Percentiles rank a stretch among this genome's conserved stretches.
Conservation (phyloP, 106 monocot genomes). For the Allium sativum region DNA sequence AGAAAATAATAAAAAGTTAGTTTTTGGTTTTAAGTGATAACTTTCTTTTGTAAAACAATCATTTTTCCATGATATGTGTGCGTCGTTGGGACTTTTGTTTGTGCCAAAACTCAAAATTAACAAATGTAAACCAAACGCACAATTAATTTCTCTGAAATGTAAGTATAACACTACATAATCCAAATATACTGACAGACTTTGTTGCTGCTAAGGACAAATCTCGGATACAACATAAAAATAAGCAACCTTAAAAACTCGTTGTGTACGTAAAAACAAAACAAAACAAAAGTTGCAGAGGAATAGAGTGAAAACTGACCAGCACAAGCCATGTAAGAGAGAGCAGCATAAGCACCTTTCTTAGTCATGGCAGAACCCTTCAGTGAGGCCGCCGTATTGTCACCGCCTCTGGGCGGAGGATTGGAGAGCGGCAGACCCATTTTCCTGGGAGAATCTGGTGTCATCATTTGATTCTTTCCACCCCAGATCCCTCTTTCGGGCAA, state of each 20-base stretch:
- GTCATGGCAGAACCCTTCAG: slow-evolving; percentile 76
- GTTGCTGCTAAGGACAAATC: too few species aligned
- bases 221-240: neutral
- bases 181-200: neutral
- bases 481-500: too few species aligned
- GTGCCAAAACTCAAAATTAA: too few species aligned
- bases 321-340: slow-evolving; percentile 77
- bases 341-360: slow-evolving; percentile 58
- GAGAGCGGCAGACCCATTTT: slow-evolving; percentile 28
- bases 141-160: too few species aligned
- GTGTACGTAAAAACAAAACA: neutral
- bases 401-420: slow-evolving; percentile 16
- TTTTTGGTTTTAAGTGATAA: too few species aligned
- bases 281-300: neutral
- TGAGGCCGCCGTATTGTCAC: slow-evolving; percentile 41
- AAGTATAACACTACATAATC: neutral
- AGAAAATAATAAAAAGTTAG: too few species aligned
- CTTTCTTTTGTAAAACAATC: too few species aligned
- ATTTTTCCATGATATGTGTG: too few species aligned
- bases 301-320: slow-evolving; percentile 26
- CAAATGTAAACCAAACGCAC: too few species aligned
- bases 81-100: too few species aligned
- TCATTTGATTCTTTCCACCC: too few species aligned
- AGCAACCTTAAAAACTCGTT: neutral
- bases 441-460: too few species aligned